phyloP scores from a whole-genome alignment of 2,329 filamentous ascomycete species.

The Clarireedia homoeocarpa region DNA sequence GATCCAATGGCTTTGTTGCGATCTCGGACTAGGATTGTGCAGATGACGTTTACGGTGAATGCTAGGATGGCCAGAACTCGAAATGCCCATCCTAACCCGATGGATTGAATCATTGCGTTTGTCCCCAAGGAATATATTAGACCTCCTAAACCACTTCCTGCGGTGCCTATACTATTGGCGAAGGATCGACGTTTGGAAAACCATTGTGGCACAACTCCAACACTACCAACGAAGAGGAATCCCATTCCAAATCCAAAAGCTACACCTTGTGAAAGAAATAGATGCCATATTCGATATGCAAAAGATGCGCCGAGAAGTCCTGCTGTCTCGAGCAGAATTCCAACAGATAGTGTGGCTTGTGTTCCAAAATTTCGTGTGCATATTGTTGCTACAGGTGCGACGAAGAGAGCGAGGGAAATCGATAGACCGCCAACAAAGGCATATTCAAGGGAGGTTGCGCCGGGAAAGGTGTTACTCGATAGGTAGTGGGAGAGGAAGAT shows the following conservation, averaged over 20 bases:
- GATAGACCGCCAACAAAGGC: slow-evolving; percentile 72
- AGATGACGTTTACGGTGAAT: slow-evolving; percentile 55
- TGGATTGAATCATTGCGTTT: slow-evolving; percentile 45
- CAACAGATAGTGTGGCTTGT: slow-evolving; percentile 53
- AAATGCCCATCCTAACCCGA: slow-evolving; percentile 49
- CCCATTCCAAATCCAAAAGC: slow-evolving; percentile 75
- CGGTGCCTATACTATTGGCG: slow-evolving; percentile 56
- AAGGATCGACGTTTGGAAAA: slow-evolving; percentile 47
- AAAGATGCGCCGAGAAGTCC: slow-evolving; percentile 67
- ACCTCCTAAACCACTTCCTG: slow-evolving; percentile 66
- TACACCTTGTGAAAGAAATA: slow-evolving; percentile 67
- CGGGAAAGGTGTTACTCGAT: slow-evolving; percentile 51
- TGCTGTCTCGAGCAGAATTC: slow-evolving; percentile 53
- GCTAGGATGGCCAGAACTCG: slow-evolving; percentile 47
- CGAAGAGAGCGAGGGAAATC: slow-evolving; percentile 55
- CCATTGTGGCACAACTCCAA: slow-evolving; percentile 53
- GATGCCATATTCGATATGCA: slow-evolving; percentile 61
- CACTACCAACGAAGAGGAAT: slow-evolving; percentile 62
- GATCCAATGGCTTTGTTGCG: slow-evolving; percentile 64
- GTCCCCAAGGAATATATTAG: slow-evolving; percentile 45
- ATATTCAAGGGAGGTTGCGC: slow-evolving; percentile 57
- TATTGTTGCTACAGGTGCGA: slow-evolving; percentile 49
- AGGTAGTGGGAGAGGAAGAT: slow-evolving; percentile 75
- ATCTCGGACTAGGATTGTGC: slow-evolving; percentile 57
- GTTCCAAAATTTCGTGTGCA: slow-evolving; percentile 54